Base-by-base conservation (phyloP, 495 filamentous ascomycete species). In the Penicillium malachiteum region DNA sequence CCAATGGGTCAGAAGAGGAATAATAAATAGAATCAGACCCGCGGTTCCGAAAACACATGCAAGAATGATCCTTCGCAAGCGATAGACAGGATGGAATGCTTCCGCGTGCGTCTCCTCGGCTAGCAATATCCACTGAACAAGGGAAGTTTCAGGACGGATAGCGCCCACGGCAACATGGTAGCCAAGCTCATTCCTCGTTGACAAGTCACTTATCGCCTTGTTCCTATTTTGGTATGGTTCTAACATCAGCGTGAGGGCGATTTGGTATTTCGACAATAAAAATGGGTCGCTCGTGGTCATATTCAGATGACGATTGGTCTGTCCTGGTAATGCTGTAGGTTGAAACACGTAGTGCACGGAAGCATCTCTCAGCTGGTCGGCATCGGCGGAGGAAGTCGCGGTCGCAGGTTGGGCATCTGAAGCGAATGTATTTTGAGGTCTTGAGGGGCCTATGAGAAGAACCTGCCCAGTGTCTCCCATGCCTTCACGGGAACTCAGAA, bases 31-130 rank as follows among this genome's bases (percentile, higher is more conserved):
- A 3, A 91, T 78, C 0, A 83, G 73, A 3, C 86, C 92, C 14
- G 85, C 78, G 0, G 90, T 93, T 0, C 87, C 89, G 62, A 96
- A 95, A 1, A 95, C 89, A 49, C 90, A 95, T 2, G 81, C 88
- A 3, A 96, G 70, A 5, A 96, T 79, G 41, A 96, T 87, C 44
- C 85, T 84, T 31, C 88, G 81, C 18, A 96, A 77, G 16, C 83
- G 81, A 35, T 76, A 59, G 32, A 96, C 90, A 1, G 91, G 87
- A n/a, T 77, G 76, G 69, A 83, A 88, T 7, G 90, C 90, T 63
- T 96, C 91, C 35, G 66, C 59, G 45, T 81, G 81, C 11, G 83
- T 78, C 67, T 93, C 86, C 63, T 96, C 92, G 10, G 96, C 81
- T 3, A 96, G 58, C 8, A 96, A 74, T 14, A 87, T 82, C 92